Conservation (phyloP, 2,329 filamentous ascomycete species). For the Pyricularia grisea region DNA sequence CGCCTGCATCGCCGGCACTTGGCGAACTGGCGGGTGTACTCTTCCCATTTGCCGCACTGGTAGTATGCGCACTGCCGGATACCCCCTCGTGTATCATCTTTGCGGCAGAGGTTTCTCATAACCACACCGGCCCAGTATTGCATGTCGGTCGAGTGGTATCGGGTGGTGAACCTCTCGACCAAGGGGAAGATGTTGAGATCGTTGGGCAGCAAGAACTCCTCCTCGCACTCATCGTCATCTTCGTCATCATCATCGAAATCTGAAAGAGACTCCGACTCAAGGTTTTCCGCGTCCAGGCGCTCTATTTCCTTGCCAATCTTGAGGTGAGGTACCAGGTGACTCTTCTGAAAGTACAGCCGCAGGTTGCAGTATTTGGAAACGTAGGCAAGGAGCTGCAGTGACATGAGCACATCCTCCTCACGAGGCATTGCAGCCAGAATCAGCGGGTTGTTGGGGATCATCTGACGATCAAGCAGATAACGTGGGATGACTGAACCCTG, state of each 20-base stretch:
- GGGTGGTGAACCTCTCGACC: conserved; percentile 95
- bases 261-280: conserved; percentile 21
- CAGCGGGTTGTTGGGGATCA: conserved; percentile 54
- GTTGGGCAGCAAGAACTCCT: conserved; percentile 85
- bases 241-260: conserved; percentile 15
- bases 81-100: conserved; percentile 88
- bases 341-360: conserved; percentile 88
- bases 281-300: conserved; percentile 63
- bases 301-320: conserved; percentile 82
- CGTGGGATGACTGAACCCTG: conserved; percentile 65
- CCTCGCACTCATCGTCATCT: conserved; percentile 58
- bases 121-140: conserved; percentile 99
- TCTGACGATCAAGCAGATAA: conserved; percentile 67
- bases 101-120: conserved; percentile 96
- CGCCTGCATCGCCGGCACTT: conserved; percentile 93
- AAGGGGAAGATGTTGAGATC: conserved; percentile 98
- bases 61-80: conserved; percentile 98
- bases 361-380: conserved; percentile 98
- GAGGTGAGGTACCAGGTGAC: conserved; percentile 84
- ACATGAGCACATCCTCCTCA: conserved; percentile 97
- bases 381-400: conserved; percentile 89
- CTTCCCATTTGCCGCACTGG: conserved; percentile 97
- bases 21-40: conserved; percentile 91
- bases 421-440: conserved; percentile 87
- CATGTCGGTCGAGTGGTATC: conserved; percentile 94